Base-by-base conservation (phyloP, 2,329 filamentous ascomycete species). In the Pestalotiopsis sp. region DNA sequence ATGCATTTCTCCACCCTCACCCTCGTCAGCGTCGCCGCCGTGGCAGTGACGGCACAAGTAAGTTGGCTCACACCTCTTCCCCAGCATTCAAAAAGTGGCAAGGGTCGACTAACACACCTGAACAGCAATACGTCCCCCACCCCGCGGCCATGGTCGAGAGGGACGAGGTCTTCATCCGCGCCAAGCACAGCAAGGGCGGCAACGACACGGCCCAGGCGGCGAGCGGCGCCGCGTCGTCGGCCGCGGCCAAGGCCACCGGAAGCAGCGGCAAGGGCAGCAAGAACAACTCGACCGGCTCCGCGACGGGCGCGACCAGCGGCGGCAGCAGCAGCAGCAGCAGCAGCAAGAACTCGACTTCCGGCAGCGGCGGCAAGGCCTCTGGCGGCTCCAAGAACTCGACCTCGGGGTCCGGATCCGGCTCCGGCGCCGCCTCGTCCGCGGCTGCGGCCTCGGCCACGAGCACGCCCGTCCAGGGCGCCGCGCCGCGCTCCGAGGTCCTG, bases 1-100 rank as follows among this genome's bases (percentile, higher is more conserved):
- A 69, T 69, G 68, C 66, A 64, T 39, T 55, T 67, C 57, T 40
- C 66, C 2, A 58, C 39, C 10, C 5, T 69, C 17, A 17, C 64
- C 9, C 26, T 69, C 13, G 30, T 48, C 39, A 35, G 56, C 22
- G 14, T 60, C 57, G 44, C 57, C 4, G 40, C 44, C 9, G n/a
- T 13, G 6, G 57, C 68, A 7, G 62, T 61, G 22, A 60, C 63
- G 48, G 57, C 68, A 26, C 62, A 69, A 48, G 68, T 69, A 60
- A 26, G 57, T 65, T 2, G n/a, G 24, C 24, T 44, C 22, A 10
- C 11, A 26, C 11, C 22, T 24, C 30, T 22, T 4, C 59, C 24
- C 59, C 26, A 20, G 14, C n/a, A 13, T n/a, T 13, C n/a, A 39
- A 17, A 62, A 35, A 35, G 7, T 35, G 30, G 13, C 11, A 62